Base-by-base conservation (phyloP, 371 early-diverging fungal species). In the Actinomortierella wolfii region DNA sequence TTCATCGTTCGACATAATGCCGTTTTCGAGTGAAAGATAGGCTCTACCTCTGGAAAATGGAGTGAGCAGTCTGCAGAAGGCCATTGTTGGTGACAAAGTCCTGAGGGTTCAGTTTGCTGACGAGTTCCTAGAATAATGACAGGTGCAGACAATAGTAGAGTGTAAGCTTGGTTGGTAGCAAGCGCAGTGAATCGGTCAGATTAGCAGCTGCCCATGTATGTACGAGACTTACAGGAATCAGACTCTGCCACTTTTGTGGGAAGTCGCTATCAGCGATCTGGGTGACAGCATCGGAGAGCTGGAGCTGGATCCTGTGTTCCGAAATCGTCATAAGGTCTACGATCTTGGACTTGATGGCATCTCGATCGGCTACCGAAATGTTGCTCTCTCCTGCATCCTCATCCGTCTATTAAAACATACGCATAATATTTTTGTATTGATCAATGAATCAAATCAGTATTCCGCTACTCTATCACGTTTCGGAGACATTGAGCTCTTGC, bases 241-340 rank as follows among this genome's bases (percentile, higher is more conserved):
- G 82, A n/a, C 79, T 80, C 7, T 83, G 79, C 99, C 99, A 97
- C 40, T 89, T 76, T 26, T 83, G 83, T 18, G 97, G 97, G 64
- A 96, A 97, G 69, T 99, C 99, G 44, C 78, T 83, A 15, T 90
- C 88, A 18, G 97, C 97, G 54, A 98, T 97, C 45, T 92, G 85
- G 34, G 92, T 79, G 25, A 99, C 84, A 0, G 96, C 94, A 61
- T 97, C 99, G 69, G 92, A 91, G 39, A 99, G 79, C 76, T 95
- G 97, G 40, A 92, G 71, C 71, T 96, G 97, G 55, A 97, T 76
- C 54, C 82, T 83, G 29, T 86, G 80, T 23, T 94, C 92, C 3
- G 90, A 84, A 20, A 83, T 78, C 26, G 94, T 89, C 94, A 97
- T 93, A 40, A 97, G 70, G 42, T 83, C 81, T 43, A 98, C 92